These are phyloP conservation scores for Aspergillus ustus DNA, from an alignment of 2,329 filamentous ascomycete species.

Conservation along the genomic window DNA sequence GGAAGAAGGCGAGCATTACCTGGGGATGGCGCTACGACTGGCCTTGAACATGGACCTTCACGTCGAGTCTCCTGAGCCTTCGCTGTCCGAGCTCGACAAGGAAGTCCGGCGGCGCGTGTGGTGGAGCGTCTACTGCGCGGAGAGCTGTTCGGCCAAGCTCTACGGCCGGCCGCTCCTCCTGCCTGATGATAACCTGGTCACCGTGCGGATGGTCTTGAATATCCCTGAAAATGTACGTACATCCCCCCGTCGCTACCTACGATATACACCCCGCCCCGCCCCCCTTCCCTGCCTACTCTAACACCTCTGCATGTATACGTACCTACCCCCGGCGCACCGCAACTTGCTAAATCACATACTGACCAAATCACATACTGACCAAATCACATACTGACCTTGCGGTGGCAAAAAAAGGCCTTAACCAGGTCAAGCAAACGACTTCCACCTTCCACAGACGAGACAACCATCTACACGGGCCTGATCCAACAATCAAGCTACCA, in stretches of 20 bases:
- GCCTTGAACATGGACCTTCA: too few relatives aligned
- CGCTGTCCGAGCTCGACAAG: background rate
- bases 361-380: too few relatives aligned
- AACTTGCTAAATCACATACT: too few relatives aligned
- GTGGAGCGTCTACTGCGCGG: background rate
- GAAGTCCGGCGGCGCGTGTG: background rate
- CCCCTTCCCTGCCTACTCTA: too few relatives aligned
- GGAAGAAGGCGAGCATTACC: background rate
- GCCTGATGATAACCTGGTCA: background rate
- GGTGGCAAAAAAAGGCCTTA: too few relatives aligned
- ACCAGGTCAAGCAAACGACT: too few relatives aligned
- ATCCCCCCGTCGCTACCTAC: too few relatives aligned
- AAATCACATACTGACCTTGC: too few relatives aligned
- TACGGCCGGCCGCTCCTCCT: background rate
- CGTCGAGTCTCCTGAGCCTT: background rate
- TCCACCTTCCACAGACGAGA: background rate
- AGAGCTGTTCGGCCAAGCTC: background rate
- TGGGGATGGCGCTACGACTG: background rate
- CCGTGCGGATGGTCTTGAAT: background rate
- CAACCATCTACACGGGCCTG: background rate
- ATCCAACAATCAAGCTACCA: background rate
- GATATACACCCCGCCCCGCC: too few relatives aligned
- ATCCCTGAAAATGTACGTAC: background rate
- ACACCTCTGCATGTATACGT: too few relatives aligned
- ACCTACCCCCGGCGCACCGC: too few relatives aligned